phyloP scores from a whole-genome alignment of 1,139 yeast genomes.

The Geotrichum bryndzae region DNA sequence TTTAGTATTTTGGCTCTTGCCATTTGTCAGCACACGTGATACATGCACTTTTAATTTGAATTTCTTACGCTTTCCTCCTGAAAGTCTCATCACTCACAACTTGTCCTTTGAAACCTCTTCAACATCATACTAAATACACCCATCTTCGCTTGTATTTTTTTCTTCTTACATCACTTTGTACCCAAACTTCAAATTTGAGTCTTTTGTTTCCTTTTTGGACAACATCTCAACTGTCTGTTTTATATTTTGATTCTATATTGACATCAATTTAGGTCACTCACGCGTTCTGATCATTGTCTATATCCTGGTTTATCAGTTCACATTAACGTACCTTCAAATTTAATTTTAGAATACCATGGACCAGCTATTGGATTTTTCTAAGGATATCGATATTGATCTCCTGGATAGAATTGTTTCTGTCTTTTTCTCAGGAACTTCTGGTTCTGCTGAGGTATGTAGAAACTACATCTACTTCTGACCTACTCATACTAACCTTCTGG shows the following conservation, averaged over 20 bases:
- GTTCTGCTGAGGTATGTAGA: conserved; percentile 39
- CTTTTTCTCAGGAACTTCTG: conserved; percentile 80
- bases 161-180: neutral
- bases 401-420: conserved; percentile 82
- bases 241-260: neutral
- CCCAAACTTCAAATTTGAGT: neutral
- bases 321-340: neutral
- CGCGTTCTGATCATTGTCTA: neutral
- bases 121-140: neutral
- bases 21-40: neutral
- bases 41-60: neutral
- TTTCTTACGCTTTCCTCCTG: neutral
- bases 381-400: conserved; percentile 70
- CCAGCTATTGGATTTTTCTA: conserved; percentile 75
- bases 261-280: neutral
- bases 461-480: neutral
- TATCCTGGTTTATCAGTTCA: neutral
- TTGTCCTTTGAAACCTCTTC: neutral
- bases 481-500: neutral
- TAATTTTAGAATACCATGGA: conserved; percentile 50
- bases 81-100: neutral
- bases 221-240: neutral
- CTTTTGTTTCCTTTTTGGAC: neutral
- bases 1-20: neutral
- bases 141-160: neutral